These are phyloP conservation scores for Pholiota microspora DNA, from an alignment of 768 basidiomycete genomes.

Conservation along the genomic window DNA sequence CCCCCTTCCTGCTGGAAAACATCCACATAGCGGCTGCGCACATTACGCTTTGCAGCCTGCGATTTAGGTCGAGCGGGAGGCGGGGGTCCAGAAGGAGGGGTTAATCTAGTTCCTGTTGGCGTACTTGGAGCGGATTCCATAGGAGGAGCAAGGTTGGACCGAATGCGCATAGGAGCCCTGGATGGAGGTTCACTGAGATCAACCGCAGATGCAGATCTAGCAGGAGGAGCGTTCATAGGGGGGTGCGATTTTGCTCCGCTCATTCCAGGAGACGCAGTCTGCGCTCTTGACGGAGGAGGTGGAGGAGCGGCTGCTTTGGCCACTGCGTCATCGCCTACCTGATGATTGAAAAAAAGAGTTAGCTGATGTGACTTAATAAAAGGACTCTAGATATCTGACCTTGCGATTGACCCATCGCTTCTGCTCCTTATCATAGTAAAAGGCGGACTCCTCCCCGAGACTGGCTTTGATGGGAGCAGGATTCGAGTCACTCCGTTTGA, in stretches of 20 bases:
- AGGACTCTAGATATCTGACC: slow-evolving; percentile 37
- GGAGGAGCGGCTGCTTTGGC: slow-evolving; percentile 54
- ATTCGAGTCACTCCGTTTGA: slow-evolving; percentile 61
- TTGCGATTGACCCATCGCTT: slow-evolving; percentile 97
- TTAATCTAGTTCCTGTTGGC: slow-evolving; percentile 41
- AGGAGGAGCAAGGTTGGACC: slow-evolving; percentile 63
- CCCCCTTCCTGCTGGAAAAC: slow-evolving; percentile 66
- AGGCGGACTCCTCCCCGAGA: slow-evolving; percentile 85
- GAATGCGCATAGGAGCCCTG: slow-evolving; percentile 53
- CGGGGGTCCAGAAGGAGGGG: slow-evolving; percentile 50
- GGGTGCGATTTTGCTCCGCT: slow-evolving; percentile 29
- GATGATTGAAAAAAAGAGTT: slow-evolving; percentile 1
- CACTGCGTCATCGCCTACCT: slow-evolving; percentile 60
- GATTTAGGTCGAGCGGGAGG: slow-evolving; percentile 55
- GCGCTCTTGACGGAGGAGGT: slow-evolving; percentile 81
- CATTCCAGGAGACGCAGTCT: slow-evolving; percentile 79
- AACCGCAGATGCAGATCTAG: slow-evolving; percentile 62
- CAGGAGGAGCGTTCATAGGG: slow-evolving; percentile 35
- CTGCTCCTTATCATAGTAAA: slow-evolving; percentile 93
- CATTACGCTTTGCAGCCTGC: slow-evolving; percentile 68
- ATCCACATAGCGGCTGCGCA: slow-evolving; percentile 86
- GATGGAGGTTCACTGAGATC: slow-evolving; percentile 55
- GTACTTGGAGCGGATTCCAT: slow-evolving; percentile 48
- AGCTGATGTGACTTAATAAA: neutral
- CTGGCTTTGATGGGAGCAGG: slow-evolving; percentile 86